Evolutionary conservation across 164 flowering plant genomes (phyloP).

Genomic region (Kalanchoe fedtschenkoi): DNA sequence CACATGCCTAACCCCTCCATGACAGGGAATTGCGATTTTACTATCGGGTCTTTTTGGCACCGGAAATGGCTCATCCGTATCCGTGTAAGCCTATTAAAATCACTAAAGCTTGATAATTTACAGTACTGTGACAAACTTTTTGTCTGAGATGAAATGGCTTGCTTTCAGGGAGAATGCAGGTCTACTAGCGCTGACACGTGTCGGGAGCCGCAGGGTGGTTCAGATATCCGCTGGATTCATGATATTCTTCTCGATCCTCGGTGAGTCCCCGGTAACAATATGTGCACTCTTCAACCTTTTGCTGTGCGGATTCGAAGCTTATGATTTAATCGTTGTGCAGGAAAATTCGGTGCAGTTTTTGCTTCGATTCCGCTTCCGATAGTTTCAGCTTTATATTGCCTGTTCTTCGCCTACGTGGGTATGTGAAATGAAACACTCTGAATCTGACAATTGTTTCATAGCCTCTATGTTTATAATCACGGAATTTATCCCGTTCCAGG

Average conservation of each 20-base stretch:
- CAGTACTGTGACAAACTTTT: neutral
- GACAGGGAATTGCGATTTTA: conserved; percentile 2
- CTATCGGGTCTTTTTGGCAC: conserved; percentile 2
- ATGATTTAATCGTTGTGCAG: neutral
- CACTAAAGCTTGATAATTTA: neutral
- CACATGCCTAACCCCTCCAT: too few relatives aligned
- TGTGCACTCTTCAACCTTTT: neutral
- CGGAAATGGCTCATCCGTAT: neutral
- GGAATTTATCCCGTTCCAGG: neutral
- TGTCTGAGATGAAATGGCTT: neutral
- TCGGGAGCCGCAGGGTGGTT: conserved; percentile 4
- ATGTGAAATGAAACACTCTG: neutral
- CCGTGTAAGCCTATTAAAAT: neutral
- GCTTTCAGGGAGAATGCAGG: conserved; percentile 2
- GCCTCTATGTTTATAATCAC: neutral
- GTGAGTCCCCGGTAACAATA: neutral
- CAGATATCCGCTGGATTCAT: too few relatives aligned
- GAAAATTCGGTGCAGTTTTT: conserved; percentile 8
- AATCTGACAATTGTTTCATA: neutral
- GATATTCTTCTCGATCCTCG: conserved; percentile 3
- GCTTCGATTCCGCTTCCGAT: conserved; percentile 8
- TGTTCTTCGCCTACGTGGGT: conserved; percentile 9
- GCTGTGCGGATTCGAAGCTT: neutral
- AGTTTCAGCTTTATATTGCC: conserved; percentile 8
- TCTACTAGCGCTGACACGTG: conserved; percentile 1